phyloP scores from a whole-genome alignment of 2,329 filamentous ascomycete species.

The Corynespora cassiicola region DNA sequence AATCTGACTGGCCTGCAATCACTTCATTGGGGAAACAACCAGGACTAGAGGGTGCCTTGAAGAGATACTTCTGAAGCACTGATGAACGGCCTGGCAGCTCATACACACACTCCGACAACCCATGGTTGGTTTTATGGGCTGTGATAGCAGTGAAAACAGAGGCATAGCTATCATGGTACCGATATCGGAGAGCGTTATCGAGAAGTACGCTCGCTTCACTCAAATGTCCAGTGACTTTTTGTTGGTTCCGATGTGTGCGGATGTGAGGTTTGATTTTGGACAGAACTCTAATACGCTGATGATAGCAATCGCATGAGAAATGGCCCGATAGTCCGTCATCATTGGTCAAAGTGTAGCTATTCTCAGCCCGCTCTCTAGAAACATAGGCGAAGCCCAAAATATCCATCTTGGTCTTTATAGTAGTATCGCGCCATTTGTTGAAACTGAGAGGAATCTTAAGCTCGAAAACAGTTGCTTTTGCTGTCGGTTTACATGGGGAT shows the following conservation, averaged over 20 bases:
- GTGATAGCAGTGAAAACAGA: slow-evolving; percentile 22
- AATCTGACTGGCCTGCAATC: slow-evolving; percentile 52
- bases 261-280: slow-evolving; percentile 47
- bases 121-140: slow-evolving; percentile 16
- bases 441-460: slow-evolving; percentile 52
- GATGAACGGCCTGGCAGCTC: slow-evolving; percentile 40
- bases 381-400: slow-evolving; percentile 41
- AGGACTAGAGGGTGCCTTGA: slow-evolving; percentile 33
- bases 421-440: slow-evolving; percentile 58
- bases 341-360: slow-evolving; percentile 16
- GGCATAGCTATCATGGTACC: slow-evolving; percentile 30
- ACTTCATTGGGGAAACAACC: slow-evolving; percentile 57
- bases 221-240: slow-evolving; percentile 28
- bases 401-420: slow-evolving; percentile 49
- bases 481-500: slow-evolving; percentile 34
- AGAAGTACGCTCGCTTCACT: slow-evolving; percentile 51
- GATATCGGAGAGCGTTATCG: slow-evolving; percentile 53
- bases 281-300: slow-evolving; percentile 36
- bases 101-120: slow-evolving; percentile 49
- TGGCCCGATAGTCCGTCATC: slow-evolving; percentile 16
- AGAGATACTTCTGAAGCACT: slow-evolving; percentile 50
- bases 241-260: slow-evolving; percentile 41
- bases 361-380: background rate
- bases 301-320: slow-evolving; percentile 2
- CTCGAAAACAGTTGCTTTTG: slow-evolving; percentile 62